Evolutionary conservation across 768 basidiomycete species (phyloP), one percentile per base, ranked within the genome.

Genomic region (Suillus bovinus): DNA sequence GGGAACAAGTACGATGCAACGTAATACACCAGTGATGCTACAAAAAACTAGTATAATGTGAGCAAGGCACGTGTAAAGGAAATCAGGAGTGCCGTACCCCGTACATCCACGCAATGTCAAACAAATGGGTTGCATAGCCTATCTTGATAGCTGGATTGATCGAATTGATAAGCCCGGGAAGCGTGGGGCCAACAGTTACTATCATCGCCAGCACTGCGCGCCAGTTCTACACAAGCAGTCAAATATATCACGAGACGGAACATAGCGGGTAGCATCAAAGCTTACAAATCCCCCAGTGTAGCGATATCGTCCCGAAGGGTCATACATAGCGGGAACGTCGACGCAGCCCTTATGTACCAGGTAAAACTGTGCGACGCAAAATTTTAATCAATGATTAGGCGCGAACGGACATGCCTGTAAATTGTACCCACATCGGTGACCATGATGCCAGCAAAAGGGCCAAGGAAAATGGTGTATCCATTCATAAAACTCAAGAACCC

Each of bases 391-490:
- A n/a, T 33, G 33, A 56, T 24, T 10, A 39, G 46, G 8, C 20
- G 13, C 39, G 20, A 11, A 42, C 58, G 31, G 31, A 54, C 9
- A 59, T 6, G 49, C 20, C 22, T 17, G 10, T 22, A 55, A 39
- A 33, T n/a, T 31, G 33, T 34, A 76, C 86, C 66, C 67, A 89
- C 79, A 58, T 83, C 81, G 36, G 81, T 79, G 57, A 84, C 82
- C 80, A 88, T 83, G 68, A 95, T 87, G 14, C 88, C 90, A 38
- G 90, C 87, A 67, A 96, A 89, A 1, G 94, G 93, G 0, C 91
- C 92, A 14, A 96, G 78, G 71, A 96, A 92, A 33, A 95, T 85
- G 0, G 91, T 90, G 70, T 94, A 95, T 5, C 90, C 91, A 22
- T 82, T 83, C 88, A 94, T 91, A 76, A 94, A 93, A 31, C 81